phyloP scores from a whole-genome alignment of 2,329 filamentous ascomycete genomes.

The Ramularia endophylla region DNA sequence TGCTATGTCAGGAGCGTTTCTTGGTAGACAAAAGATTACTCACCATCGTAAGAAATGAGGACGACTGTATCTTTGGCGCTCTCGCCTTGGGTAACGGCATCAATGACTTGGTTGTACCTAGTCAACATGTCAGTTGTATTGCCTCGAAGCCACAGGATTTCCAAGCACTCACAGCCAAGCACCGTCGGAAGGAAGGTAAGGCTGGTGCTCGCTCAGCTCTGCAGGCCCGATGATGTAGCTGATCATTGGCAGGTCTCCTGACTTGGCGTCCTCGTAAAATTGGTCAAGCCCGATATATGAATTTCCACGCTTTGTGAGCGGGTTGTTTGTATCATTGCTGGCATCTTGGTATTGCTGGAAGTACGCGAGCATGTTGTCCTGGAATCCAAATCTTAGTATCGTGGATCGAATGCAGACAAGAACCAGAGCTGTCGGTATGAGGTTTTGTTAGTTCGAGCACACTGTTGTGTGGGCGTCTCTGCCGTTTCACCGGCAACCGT shows the following conservation, averaged over 20 bases:
- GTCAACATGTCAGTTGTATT: too few species aligned
- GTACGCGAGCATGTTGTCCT: slow-evolving; percentile 48
- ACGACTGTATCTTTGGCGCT: neutral
- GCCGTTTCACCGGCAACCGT: too few species aligned
- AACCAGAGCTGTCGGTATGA: too few species aligned
- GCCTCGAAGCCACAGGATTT: too few species aligned
- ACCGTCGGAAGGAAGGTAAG: slow-evolving; percentile 47
- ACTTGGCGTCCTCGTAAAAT: slow-evolving; percentile 45
- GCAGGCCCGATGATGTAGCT: slow-evolving; percentile 46
- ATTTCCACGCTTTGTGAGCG: slow-evolving; percentile 37
- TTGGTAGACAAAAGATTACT: slow-evolving; percentile 5
- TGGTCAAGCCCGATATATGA: slow-evolving; percentile 40
- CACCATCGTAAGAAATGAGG: neutral
- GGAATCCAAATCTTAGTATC: slow-evolving; percentile 18
- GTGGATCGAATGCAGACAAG: too few species aligned
- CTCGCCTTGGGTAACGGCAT: slow-evolving; percentile 45
- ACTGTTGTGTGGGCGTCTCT: too few species aligned
- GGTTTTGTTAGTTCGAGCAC: too few species aligned
- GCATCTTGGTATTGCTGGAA: slow-evolving; percentile 49
- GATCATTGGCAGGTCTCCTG: slow-evolving; percentile 47
- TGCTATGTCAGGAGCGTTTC: too few species aligned
- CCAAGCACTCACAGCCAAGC: too few species aligned
- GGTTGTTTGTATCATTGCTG: slow-evolving; percentile 7
- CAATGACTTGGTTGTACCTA: slow-evolving; percentile 47
- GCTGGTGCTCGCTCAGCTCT: slow-evolving; percentile 48